Conservation (phyloP, 1,284 basidiomycete genomes). For the Sporisorium sorghi region DNA sequence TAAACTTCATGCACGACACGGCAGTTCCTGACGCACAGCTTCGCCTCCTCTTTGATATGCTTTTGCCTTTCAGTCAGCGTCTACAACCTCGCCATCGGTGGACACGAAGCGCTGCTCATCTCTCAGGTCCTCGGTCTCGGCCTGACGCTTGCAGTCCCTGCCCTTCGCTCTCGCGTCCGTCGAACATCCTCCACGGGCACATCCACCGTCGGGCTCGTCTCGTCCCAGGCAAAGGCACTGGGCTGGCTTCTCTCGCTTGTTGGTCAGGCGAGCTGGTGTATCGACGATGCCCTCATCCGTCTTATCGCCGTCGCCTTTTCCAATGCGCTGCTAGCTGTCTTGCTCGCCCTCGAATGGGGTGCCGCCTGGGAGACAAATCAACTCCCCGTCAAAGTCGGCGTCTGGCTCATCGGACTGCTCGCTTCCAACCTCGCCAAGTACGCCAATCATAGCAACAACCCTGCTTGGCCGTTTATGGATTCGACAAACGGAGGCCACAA, state of each 20-base stretch:
- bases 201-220: slow-evolving; percentile 30
- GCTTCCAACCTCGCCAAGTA: slow-evolving; percentile 60
- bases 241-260: slow-evolving; percentile 48
- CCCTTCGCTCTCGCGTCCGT: slow-evolving; percentile 32
- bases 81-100: slow-evolving; percentile 64
- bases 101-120: slow-evolving; percentile 61
- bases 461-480: slow-evolving; percentile 63
- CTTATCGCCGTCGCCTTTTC: slow-evolving; percentile 50
- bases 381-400: slow-evolving; percentile 35
- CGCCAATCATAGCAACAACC: slow-evolving; percentile 66
- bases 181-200: slow-evolving; percentile 18
- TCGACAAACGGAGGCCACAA: slow-evolving; percentile 63
- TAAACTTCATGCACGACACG: not conserved
- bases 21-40: not conserved
- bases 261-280: slow-evolving; percentile 49
- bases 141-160: slow-evolving; percentile 35
- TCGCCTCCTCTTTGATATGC: slow-evolving; percentile 3
- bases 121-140: slow-evolving; percentile 55
- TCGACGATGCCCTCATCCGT: slow-evolving; percentile 39
- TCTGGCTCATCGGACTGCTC: slow-evolving; percentile 61
- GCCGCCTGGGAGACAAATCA: slow-evolving; percentile 58
- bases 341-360: slow-evolving; percentile 58
- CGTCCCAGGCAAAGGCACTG: slow-evolving; percentile 25
- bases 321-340: slow-evolving; percentile 44
- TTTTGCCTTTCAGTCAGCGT: slow-evolving; percentile 52